A percentile compares a stretch with the other conserved stretches of the same genome.
Conservation (phyloP, 495 filamentous ascomycete species). For the Penicilliopsis zonata region DNA sequence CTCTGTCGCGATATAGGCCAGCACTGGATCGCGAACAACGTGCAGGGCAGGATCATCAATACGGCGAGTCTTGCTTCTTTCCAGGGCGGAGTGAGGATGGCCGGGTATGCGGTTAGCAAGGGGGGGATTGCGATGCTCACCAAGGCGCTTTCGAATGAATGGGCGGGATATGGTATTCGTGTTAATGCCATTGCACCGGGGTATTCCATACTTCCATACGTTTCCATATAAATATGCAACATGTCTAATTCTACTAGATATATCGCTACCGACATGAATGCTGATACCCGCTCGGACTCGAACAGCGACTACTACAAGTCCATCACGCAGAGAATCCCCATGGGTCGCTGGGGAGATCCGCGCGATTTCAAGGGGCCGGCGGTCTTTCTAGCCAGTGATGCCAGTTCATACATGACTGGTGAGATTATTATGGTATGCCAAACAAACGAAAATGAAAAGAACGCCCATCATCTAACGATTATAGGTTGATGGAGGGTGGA, state of each 20-base stretch:
- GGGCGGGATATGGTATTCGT: constrained; percentile 57
- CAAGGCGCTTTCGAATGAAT: constrained; percentile 73
- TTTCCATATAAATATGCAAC: no score
- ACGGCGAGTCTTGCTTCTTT: constrained; percentile 68
- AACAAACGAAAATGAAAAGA: no score
- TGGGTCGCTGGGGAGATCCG: constrained; percentile 48
- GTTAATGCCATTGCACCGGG: constrained; percentile 64
- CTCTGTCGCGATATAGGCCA: constrained; percentile 62
- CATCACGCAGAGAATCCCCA: constrained; percentile 48
- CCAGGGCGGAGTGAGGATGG: constrained; percentile 73
- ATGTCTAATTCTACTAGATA: no score
- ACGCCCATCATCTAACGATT: no score
- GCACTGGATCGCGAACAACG: constrained; percentile 29
- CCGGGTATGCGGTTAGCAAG: constrained; percentile 74
- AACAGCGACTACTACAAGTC: constrained; percentile 50
- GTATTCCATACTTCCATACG: no score
- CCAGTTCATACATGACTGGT: constrained; percentile 69
- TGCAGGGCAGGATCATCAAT: constrained; percentile 77
- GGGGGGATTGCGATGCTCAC: constrained; percentile 72
- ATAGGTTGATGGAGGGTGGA: no score
- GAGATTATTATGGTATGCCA: constrained; percentile 68
- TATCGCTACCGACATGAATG: constrained; percentile 80
- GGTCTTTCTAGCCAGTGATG: constrained; percentile 32
- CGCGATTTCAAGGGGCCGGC: constrained; percentile 28
- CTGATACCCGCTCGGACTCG: constrained; percentile 55